Percentiles rank a stretch among this genome's conserved stretches.
phyloP scores from a whole-genome alignment of 371 early-diverging fungal species.

The Mortierella polycephala region DNA sequence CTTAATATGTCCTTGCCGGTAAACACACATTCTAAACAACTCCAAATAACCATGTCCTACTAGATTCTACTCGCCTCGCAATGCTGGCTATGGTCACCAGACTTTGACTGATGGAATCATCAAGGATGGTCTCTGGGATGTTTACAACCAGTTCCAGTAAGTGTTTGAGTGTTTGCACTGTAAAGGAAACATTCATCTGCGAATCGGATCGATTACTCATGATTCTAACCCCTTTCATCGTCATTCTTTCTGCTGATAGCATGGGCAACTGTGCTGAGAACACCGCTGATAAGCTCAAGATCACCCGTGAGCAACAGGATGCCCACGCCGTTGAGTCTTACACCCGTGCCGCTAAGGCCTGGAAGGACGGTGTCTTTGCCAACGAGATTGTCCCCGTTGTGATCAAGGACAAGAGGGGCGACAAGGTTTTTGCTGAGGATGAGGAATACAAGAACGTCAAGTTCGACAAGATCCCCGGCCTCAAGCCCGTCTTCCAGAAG shows the following conservation, averaged over 20 bases:
- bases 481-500: slow-evolving; percentile 90
- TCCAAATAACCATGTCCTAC: not conserved
- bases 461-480: slow-evolving; percentile 78
- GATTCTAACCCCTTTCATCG: not conserved
- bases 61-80: slow-evolving; percentile 75
- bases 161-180: slow-evolving; percentile 12
- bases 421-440: slow-evolving; percentile 78
- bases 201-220: not conserved
- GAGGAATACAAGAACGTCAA: slow-evolving; percentile 89
- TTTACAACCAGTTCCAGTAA: slow-evolving; percentile 84
- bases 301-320: slow-evolving; percentile 91
- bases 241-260: slow-evolving; percentile 27
- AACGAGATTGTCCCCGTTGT: slow-evolving; percentile 90
- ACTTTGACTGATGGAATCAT: slow-evolving; percentile 86
- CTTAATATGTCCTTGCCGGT: slow-evolving; percentile 22
- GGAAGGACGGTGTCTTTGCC: slow-evolving; percentile 78
- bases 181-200: not conserved
- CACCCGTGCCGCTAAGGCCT: slow-evolving; percentile 88
- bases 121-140: slow-evolving; percentile 96
- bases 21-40: not conserved
- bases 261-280: slow-evolving; percentile 97
- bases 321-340: slow-evolving; percentile 89
- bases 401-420: slow-evolving; percentile 81
- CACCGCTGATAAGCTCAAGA: slow-evolving; percentile 85
- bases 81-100: slow-evolving; percentile 85